These are phyloP conservation scores for Penicillium pulvis DNA, from an alignment of 495 filamentous ascomycete genomes.

Conservation along the genomic window DNA sequence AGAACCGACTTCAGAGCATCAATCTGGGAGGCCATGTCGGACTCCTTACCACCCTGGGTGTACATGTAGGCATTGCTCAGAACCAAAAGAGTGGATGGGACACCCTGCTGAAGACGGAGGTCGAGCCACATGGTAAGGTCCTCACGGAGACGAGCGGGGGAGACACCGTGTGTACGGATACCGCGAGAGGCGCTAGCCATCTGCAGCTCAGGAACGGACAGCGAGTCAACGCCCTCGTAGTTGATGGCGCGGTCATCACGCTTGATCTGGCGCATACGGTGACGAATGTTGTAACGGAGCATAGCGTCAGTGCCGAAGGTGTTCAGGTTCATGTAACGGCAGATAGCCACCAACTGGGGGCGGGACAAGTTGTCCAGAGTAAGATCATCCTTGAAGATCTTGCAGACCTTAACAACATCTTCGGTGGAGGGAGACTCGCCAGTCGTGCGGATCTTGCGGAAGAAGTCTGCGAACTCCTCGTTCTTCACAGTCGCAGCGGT, in stretches of 20 bases:
- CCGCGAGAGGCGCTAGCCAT: conserved; percentile 87
- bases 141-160: conserved; percentile 81
- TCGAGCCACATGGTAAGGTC: conserved; percentile 96
- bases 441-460: conserved; percentile 91
- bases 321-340: conserved; percentile 97
- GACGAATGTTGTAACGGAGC: conserved; percentile 96
- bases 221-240: conserved; percentile 89
- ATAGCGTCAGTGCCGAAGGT: conserved; percentile 95
- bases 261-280: conserved; percentile 99
- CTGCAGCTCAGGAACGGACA: conserved; percentile 92
- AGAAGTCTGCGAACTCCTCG: conserved; percentile 96
- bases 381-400: conserved; percentile 98
- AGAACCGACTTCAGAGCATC: conserved; percentile 91
- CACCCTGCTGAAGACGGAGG: conserved; percentile 85
- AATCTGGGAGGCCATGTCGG: conserved; percentile 85
- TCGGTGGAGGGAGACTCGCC: conserved; percentile 84
- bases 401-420: conserved; percentile 98
- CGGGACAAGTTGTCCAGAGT: conserved; percentile 96
- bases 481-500: conserved; percentile 83
- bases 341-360: conserved; percentile 95
- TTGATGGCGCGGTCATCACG: conserved; percentile 92
- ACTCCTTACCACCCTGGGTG: conserved; percentile 77
- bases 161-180: conserved; percentile 88
- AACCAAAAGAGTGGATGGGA: conserved; percentile 92
- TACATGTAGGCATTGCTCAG: conserved; percentile 98